A percentile compares a stretch with the other conserved stretches of the same genome.
These are phyloP conservation scores for Barbatosphaeria neglecta DNA, from an alignment of 495 filamentous ascomycete genomes.

Conservation along the genomic window DNA sequence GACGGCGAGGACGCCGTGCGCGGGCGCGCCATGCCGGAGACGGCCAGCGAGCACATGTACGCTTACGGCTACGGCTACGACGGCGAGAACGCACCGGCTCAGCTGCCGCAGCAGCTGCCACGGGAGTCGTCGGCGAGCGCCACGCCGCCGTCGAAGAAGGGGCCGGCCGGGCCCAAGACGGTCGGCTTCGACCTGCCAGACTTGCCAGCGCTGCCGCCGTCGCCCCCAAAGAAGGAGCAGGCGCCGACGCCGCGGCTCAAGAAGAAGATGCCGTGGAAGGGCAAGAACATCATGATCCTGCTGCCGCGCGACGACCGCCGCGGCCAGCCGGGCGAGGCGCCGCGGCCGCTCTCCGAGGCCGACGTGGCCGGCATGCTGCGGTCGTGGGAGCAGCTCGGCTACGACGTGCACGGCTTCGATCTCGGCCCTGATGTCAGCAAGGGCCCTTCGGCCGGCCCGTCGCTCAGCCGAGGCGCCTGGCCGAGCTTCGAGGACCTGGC, in stretches of 20 bases:
- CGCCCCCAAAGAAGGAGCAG: slow-evolving; percentile 12
- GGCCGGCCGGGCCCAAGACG: slow-evolving; percentile 8
- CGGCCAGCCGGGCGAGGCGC: slow-evolving; percentile 44
- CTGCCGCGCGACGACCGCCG: slow-evolving; percentile 59
- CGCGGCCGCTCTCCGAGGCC: slow-evolving; percentile 45
- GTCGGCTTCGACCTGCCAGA: slow-evolving; percentile 31
- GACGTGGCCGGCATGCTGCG: slow-evolving; percentile 57
- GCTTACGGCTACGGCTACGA: too few species aligned
- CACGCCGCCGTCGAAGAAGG: not conserved
- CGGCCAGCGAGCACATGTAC: slow-evolving; percentile 15
- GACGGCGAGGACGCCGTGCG: too few species aligned
- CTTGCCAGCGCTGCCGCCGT: slow-evolving; percentile 22
- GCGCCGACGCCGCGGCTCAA: slow-evolving; percentile 33
- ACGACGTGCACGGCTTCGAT: slow-evolving; percentile 62
- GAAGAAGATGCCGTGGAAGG: slow-evolving; percentile 54
- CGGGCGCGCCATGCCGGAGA: slow-evolving; percentile 17
- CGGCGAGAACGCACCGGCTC: too few species aligned
- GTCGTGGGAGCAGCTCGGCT: slow-evolving; percentile 64
- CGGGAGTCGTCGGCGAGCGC: slow-evolving; percentile 10
- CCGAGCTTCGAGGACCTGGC: slow-evolving; percentile 52
- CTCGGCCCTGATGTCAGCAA: slow-evolving; percentile 33
- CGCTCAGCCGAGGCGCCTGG: slow-evolving; percentile 61
- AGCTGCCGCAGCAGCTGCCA: not conserved
- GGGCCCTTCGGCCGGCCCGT: slow-evolving; percentile 22
- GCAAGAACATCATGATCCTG: slow-evolving; percentile 60